These are phyloP conservation scores for Venturia oleaginea DNA, from an alignment of 2,329 filamentous ascomycete species.

Conservation along the genomic window DNA sequence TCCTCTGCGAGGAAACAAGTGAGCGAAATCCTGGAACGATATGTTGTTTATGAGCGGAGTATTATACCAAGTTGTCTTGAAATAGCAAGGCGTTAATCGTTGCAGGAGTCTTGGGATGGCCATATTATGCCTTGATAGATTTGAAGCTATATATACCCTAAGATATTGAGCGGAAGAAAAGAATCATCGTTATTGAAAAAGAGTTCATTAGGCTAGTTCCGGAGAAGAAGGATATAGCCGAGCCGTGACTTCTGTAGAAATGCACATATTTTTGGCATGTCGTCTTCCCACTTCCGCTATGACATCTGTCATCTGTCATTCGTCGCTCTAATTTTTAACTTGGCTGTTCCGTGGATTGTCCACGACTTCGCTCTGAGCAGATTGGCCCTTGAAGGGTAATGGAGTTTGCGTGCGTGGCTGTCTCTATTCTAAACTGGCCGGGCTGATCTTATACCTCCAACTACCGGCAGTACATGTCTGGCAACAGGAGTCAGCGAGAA, in stretches of 20 bases:
- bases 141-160: neutral
- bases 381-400: neutral
- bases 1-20: neutral
- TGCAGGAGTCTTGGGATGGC: neutral
- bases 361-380: no score
- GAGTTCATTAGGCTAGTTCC: neutral
- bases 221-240: neutral
- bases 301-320: neutral
- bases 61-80: neutral
- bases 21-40: neutral
- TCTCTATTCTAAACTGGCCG: neutral
- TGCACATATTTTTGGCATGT: neutral
- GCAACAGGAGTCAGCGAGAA: no score
- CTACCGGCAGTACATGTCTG: no score
- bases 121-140: neutral
- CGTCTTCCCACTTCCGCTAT: neutral
- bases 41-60: neutral
- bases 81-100: neutral
- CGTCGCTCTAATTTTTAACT: neutral
- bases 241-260: neutral
- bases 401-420: neutral
- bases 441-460: no score
- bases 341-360: no score
- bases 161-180: neutral
- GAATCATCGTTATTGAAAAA: neutral